These are phyloP conservation scores for Parachlorella kessleri DNA, from an alignment of 139 green algal genomes.

Conservation along the genomic window DNA sequence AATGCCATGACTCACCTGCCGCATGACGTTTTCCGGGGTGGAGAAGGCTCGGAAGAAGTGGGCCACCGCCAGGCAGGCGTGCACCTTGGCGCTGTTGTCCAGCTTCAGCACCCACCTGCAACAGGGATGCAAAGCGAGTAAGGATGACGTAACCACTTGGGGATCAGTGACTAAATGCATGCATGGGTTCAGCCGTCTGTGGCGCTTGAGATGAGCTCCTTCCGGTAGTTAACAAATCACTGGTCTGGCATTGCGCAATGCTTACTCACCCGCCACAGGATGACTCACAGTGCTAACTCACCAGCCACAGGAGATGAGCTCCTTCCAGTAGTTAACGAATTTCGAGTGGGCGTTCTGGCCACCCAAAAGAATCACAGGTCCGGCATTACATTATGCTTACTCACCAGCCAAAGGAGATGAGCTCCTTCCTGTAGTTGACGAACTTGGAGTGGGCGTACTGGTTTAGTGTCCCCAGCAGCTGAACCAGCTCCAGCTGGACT, in stretches of 20 bases:
- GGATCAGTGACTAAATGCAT: too few relatives aligned
- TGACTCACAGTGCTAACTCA: neutral
- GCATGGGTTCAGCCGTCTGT: too few relatives aligned
- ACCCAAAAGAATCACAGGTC: neutral
- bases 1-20: slow-evolving; percentile 67
- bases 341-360: slow-evolving; percentile 54
- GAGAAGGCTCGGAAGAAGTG: slow-evolving; percentile 86
- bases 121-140: too few relatives aligned
- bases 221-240: too few relatives aligned
- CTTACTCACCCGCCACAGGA: too few relatives aligned
- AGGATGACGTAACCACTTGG: too few relatives aligned
- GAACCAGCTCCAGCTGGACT: slow-evolving; percentile 82
- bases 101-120: slow-evolving; percentile 67
- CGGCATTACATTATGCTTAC: too few relatives aligned
- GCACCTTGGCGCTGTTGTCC: slow-evolving; percentile 80
- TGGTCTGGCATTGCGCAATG: too few relatives aligned
- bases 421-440: slow-evolving; percentile 74
- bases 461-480: slow-evolving; percentile 78
- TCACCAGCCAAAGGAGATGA: slow-evolving; percentile 91
- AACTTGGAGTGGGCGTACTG: slow-evolving; percentile 62
- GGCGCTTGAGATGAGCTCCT: too few relatives aligned
- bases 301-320: slow-evolving; percentile 94
- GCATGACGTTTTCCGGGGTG: slow-evolving; percentile 83
- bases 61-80: slow-evolving; percentile 89
- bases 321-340: slow-evolving; percentile 71